phyloP scores from a whole-genome alignment of 192 early-diverging fungal genomes.

The Powellomyces hirtus region DNA sequence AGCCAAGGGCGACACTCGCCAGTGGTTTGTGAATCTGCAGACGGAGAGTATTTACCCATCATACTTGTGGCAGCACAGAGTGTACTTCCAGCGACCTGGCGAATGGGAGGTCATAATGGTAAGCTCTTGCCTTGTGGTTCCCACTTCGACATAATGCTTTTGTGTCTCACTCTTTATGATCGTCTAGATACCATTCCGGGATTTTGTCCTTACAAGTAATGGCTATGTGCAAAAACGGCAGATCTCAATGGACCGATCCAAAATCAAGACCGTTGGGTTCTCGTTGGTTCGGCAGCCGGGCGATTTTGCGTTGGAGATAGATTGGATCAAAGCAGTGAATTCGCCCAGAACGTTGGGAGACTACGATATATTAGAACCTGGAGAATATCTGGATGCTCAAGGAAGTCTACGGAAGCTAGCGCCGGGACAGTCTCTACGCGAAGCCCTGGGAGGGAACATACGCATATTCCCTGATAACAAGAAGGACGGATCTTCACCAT shows the following conservation, averaged over 20 bases:
- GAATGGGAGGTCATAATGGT: conserved; percentile 91
- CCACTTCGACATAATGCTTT: background rate
- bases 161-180: background rate
- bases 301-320: conserved; percentile 84
- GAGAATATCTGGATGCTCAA: conserved; percentile 27
- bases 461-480: conserved; percentile 4
- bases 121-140: conserved; percentile 20
- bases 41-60: conserved; percentile 79
- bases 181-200: conserved; percentile 85
- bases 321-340: conserved; percentile 89
- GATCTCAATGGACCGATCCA: conserved; percentile 77
- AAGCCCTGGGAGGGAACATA: conserved; percentile 11
- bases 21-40: conserved; percentile 93
- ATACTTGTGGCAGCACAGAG: conserved; percentile 89
- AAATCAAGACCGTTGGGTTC: conserved; percentile 87
- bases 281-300: conserved; percentile 81
- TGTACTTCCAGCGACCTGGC: conserved; percentile 83
- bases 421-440: conserved; percentile 22
- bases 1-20: conserved; percentile 75
- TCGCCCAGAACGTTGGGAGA: conserved; percentile 75
- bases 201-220: conserved; percentile 89
- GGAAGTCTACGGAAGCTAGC: conserved; percentile 20
- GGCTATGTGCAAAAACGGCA: conserved; percentile 84
- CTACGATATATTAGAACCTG: conserved; percentile 51
- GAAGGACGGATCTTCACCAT: too few species aligned